phyloP scores from a whole-genome alignment of 495 filamentous ascomycete genomes.

The Xeromyces bisporus region DNA sequence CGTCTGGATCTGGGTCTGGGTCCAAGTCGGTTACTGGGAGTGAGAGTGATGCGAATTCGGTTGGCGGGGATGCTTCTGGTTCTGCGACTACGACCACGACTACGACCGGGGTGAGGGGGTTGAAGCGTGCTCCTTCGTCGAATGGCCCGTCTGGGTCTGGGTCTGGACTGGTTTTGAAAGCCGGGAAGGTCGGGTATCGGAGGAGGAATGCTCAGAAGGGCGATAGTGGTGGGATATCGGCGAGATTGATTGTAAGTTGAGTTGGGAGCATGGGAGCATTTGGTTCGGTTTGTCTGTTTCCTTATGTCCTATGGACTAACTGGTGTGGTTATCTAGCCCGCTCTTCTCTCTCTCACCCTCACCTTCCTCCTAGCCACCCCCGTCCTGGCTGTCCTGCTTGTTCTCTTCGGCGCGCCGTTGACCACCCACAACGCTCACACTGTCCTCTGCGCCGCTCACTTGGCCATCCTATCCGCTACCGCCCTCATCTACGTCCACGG shows the following conservation, averaged over 20 bases:
- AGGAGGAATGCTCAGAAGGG: constrained; percentile 11
- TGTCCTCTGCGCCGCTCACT: constrained; percentile 58
- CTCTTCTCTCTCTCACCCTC: constrained; percentile 41
- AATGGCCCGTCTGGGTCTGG: too few relatives aligned
- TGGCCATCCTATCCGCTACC: constrained; percentile 56
- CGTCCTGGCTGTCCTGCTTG: constrained; percentile 42
- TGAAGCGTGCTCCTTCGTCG: too few relatives aligned
- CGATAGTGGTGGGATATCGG: constrained; percentile 8
- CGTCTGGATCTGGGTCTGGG: not conserved
- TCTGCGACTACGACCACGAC: too few relatives aligned
- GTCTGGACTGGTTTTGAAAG: constrained; percentile 4
- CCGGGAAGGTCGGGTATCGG: constrained; percentile 11
- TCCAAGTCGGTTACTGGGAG: not conserved
- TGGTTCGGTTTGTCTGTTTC: not conserved
- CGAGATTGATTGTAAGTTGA: constrained; percentile 21
- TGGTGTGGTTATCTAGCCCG: constrained; percentile 31
- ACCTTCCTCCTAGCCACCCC: constrained; percentile 49
- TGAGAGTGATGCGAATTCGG: too few relatives aligned
- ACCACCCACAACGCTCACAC: constrained; percentile 71
- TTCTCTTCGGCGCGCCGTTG: constrained; percentile 83
- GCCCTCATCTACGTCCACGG: constrained; percentile 73
- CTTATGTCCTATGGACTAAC: constrained; percentile 1
- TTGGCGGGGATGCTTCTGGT: not conserved
- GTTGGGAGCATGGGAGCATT: too few relatives aligned
- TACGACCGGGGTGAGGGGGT: not conserved